Percentiles rank a stretch among this genome's conserved stretches.
These are phyloP conservation scores for Xerocomellus intermedius DNA, from an alignment of 768 basidiomycete species.

Conservation along the genomic window DNA sequence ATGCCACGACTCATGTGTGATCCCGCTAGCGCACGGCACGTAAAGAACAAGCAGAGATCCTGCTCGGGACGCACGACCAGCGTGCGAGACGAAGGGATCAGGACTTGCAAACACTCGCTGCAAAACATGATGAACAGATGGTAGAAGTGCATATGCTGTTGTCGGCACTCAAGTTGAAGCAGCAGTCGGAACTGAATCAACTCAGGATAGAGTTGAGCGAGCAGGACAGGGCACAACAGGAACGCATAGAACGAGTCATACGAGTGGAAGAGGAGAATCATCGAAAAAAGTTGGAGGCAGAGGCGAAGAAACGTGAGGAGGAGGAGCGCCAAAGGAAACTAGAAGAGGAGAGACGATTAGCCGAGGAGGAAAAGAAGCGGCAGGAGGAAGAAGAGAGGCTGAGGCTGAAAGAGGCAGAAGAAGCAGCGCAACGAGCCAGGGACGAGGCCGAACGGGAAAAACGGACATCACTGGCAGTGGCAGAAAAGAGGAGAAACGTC, in stretches of 20 bases:
- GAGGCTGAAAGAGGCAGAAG: constrained; percentile 33
- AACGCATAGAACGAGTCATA: constrained; percentile 62
- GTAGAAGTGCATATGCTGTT: constrained; percentile 51
- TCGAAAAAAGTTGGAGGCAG: constrained; percentile 51
- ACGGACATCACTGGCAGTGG: constrained; percentile 37
- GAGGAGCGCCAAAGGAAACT: constrained; percentile 47
- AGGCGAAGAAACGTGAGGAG: constrained; percentile 49
- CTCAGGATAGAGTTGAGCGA: constrained; percentile 47
- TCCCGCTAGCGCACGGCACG: constrained; percentile 39
- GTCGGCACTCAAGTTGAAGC: constrained; percentile 40
- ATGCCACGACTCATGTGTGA: not conserved
- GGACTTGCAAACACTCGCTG: constrained; percentile 34
- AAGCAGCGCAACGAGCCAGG: constrained; percentile 28
- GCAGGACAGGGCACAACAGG: constrained; percentile 46
- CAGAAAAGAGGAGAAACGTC: constrained; percentile 38
- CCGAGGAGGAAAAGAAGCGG: constrained; percentile 42
- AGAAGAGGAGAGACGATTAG: constrained; percentile 46
- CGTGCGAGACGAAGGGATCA: constrained; percentile 7
- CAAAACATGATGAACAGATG: constrained; percentile 48
- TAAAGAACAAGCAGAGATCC: constrained; percentile 24
- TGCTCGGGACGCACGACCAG: constrained; percentile 20
- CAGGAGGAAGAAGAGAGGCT: constrained; percentile 43
- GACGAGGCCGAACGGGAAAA: constrained; percentile 37
- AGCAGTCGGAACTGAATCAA: constrained; percentile 45
- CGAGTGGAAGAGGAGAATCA: constrained; percentile 61